A percentile compares a stretch with the other conserved stretches of the same genome.
phyloP scores from a whole-genome alignment of 1,284 basidiomycete species.

The Inonotus hispidus region DNA sequence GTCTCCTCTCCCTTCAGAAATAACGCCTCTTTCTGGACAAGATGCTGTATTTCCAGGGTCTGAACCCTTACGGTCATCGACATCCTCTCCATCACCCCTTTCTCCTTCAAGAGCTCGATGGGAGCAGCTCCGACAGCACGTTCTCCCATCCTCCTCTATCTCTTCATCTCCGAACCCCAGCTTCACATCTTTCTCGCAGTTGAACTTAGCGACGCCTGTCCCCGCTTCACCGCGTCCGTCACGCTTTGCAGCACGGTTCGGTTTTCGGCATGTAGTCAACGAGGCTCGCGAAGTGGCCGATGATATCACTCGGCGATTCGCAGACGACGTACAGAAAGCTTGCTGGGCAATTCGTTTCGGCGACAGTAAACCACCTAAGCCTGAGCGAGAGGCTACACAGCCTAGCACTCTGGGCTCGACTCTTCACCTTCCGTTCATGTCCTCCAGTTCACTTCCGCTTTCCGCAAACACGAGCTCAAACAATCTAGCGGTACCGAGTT shows the following conservation, averaged over 20 bases:
- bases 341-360: slow-evolving; percentile 44
- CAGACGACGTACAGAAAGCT: slow-evolving; percentile 45
- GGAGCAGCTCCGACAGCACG: slow-evolving; percentile 48
- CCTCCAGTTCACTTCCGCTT: slow-evolving; percentile 34
- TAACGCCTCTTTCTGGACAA: slow-evolving; percentile 1
- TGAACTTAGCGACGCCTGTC: slow-evolving; percentile 25
- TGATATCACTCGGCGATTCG: slow-evolving; percentile 41
- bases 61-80: slow-evolving; percentile 8
- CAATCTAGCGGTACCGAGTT: slow-evolving; percentile 23
- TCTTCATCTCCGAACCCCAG: slow-evolving; percentile 25
- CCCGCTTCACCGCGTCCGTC: slow-evolving; percentile 46
- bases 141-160: slow-evolving; percentile 32
- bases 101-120: slow-evolving; percentile 44
- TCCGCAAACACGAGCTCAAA: slow-evolving; percentile 23
- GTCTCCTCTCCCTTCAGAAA: neutral
- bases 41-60: neutral
- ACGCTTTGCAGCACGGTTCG: slow-evolving; percentile 45
- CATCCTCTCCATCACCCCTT: slow-evolving; percentile 25
- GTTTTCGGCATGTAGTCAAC: slow-evolving; percentile 57
- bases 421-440: slow-evolving; percentile 46
- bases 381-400: slow-evolving; percentile 32
- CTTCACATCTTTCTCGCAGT: slow-evolving; percentile 23
- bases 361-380: slow-evolving; percentile 27
- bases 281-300: slow-evolving; percentile 43
- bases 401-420: slow-evolving; percentile 29